Evolutionary conservation across 441 rosid species (phyloP), one percentile per base, ranked within the genome.

Genomic region (Pelargonium myrrhifolium): DNA sequence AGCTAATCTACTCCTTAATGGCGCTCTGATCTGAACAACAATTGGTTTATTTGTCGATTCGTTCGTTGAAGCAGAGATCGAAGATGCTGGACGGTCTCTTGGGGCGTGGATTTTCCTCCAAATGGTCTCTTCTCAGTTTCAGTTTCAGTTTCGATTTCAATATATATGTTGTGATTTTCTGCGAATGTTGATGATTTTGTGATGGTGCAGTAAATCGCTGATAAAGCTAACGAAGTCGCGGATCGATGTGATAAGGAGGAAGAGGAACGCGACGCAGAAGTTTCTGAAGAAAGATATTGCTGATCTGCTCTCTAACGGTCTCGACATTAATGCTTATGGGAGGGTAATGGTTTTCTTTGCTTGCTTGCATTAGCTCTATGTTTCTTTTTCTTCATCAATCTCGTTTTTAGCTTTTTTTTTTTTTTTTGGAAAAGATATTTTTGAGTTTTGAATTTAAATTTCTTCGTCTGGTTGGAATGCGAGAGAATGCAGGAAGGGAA

Each of bases 231-330:
- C 84, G 0, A 89, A 83, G 83, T 86, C 81, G 74, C 84, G 90
- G 88, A 91, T 93, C 87, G 96, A 89, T 70, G 87, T 89, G 81
- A 86, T 86, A 51, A 67, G 88, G 81, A 82, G 96, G 77, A 93
- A 91, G 81, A 82, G 87, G 71, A 87, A 70, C 15, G 99, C 99
- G 0, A 89, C 95, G 70, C 77, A 82, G 77, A 93, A 81, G 87
- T 88, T 87, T 77, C 68, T 93, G 68, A 93, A 87, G 87, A 82
- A 84, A 74, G 99, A 91, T 62, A 78, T 91, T 49, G 96, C 93
- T 75, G 97, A 91, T 89, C 92, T 93, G 73, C 80, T 93, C 22
- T 74, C 81, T 67, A 87, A 88, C 77, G 96, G 96, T 18, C 97
- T 85, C 35, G 99, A 93, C 61, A 73, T 77, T 70, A 85, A 88